phyloP scores from a whole-genome alignment of 2,329 filamentous ascomycete species.

The Trichoderma harzianum region DNA sequence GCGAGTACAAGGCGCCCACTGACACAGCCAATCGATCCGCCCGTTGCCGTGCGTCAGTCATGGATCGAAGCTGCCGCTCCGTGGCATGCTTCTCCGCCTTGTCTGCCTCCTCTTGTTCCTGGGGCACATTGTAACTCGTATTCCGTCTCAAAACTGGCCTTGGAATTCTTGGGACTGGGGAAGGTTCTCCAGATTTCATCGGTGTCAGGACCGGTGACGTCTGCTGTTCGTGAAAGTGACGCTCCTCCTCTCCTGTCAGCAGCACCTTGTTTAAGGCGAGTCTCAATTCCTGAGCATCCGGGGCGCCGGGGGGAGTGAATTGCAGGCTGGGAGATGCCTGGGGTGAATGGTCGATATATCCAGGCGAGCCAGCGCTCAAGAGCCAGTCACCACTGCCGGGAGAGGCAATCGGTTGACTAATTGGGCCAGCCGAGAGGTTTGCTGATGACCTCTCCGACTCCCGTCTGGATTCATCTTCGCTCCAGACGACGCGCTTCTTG shows the following conservation, averaged over 20 bases:
- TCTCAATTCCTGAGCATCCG: slow-evolving; percentile 38
- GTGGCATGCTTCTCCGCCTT: slow-evolving; percentile 37
- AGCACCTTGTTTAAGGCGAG: slow-evolving; percentile 39
- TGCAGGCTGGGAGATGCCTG: slow-evolving; percentile 26
- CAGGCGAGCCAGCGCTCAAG: background rate
- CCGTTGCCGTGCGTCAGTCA: slow-evolving; percentile 39
- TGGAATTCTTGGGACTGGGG: slow-evolving; percentile 24
- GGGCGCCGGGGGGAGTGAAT: slow-evolving; percentile 31
- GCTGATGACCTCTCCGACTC: background rate
- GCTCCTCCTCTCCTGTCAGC: slow-evolving; percentile 33
- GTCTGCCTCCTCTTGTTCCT: slow-evolving; percentile 40
- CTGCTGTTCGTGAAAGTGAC: slow-evolving; percentile 16
- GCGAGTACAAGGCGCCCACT: slow-evolving; percentile 30
- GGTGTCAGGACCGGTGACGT: background rate
- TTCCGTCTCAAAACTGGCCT: slow-evolving; percentile 41
- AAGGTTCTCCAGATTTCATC: background rate
- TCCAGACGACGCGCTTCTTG: slow-evolving; percentile 42
- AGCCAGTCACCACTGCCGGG: slow-evolving; percentile 11
- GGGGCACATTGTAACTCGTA: slow-evolving; percentile 41
- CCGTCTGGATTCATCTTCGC: slow-evolving; percentile 25
- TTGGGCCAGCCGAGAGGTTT: background rate
- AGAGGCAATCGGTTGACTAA: background rate
- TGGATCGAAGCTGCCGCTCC: slow-evolving; percentile 38
- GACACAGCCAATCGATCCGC: slow-evolving; percentile 40
- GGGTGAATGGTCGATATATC: slow-evolving; percentile 23